Conservation (phyloP, 108 stramenopile species). For the Phaeodactylum tricornutum region DNA sequence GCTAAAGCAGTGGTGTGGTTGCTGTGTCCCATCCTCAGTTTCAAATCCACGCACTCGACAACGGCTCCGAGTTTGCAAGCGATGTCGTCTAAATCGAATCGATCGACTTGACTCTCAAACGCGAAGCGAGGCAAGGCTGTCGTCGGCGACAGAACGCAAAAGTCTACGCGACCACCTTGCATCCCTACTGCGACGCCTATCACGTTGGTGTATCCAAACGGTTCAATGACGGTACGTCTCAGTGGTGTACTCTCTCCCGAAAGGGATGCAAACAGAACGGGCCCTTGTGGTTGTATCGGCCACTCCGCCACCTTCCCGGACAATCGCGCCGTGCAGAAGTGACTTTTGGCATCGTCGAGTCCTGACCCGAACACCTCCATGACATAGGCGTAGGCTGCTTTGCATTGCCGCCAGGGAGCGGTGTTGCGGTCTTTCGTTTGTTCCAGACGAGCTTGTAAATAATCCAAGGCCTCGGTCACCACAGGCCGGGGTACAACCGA, state of each 20-base stretch:
- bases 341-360: not conserved
- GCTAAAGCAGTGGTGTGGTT: conserved; percentile 4
- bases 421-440: conserved; percentile 7
- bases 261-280: conserved; percentile 14
- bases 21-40: conserved; percentile 11
- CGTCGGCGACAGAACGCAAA: conserved; percentile 45
- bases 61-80: conserved; percentile 27
- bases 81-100: conserved; percentile 34
- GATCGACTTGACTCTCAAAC: conserved; percentile 42
- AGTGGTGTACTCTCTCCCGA: not conserved
- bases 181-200: conserved; percentile 51
- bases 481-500: conserved; percentile 29
- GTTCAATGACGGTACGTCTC: conserved; percentile 18
- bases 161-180: conserved; percentile 25
- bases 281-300: conserved; percentile 41
- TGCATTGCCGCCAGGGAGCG: conserved; percentile 21
- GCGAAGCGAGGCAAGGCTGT: conserved; percentile 54
- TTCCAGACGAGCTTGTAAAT: conserved; percentile 16
- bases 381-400: conserved; percentile 25
- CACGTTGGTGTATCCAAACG: conserved; percentile 29
- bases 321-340: conserved; percentile 5
- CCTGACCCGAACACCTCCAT: conserved; percentile 36
- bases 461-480: conserved; percentile 27
- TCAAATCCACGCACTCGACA: conserved; percentile 37
- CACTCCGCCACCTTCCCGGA: conserved; percentile 6